Evolutionary conservation across 179 eudicot genomes (phyloP).

Genomic region (Spergularia azorica): DNA sequence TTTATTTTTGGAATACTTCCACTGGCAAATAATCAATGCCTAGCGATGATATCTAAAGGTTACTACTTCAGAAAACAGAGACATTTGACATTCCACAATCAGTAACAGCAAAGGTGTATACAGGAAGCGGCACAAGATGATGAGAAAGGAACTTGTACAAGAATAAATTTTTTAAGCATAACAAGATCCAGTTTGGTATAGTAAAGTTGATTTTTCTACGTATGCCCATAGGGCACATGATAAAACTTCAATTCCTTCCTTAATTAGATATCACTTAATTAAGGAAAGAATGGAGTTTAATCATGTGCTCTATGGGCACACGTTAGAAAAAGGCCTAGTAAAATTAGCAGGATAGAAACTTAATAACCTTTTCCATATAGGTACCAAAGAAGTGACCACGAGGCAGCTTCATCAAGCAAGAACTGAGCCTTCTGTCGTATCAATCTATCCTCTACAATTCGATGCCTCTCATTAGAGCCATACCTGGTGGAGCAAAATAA

Average conservation of each 20-base stretch:
- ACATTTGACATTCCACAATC: not conserved
- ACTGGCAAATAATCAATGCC: not conserved
- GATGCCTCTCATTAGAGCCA: constrained; percentile 73
- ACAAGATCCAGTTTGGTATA: constrained; percentile 15
- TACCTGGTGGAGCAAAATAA: constrained; percentile 43
- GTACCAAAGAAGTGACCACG: constrained; percentile 99
- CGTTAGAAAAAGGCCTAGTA: no score
- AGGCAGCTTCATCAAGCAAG: constrained; percentile 97
- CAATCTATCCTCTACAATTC: constrained; percentile 82
- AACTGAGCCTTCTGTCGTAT: constrained; percentile 79
- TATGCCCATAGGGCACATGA: no score
- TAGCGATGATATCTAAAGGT: not conserved
- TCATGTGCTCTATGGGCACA: no score
- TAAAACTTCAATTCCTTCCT: no score
- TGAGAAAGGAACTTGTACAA: not conserved
- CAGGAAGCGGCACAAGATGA: not conserved
- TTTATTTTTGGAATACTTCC: not conserved
- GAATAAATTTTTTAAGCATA: not conserved
- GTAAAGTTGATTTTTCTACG: not conserved
- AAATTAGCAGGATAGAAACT: constrained; percentile 9
- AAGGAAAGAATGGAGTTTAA: no score
- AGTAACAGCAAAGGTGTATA: not conserved
- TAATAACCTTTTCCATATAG: constrained; percentile 85
- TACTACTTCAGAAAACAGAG: not conserved
- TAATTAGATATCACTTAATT: no score